These are phyloP conservation scores for Brassica cretica DNA, from an alignment of 345 rosid species.

Conservation along the genomic window DNA sequence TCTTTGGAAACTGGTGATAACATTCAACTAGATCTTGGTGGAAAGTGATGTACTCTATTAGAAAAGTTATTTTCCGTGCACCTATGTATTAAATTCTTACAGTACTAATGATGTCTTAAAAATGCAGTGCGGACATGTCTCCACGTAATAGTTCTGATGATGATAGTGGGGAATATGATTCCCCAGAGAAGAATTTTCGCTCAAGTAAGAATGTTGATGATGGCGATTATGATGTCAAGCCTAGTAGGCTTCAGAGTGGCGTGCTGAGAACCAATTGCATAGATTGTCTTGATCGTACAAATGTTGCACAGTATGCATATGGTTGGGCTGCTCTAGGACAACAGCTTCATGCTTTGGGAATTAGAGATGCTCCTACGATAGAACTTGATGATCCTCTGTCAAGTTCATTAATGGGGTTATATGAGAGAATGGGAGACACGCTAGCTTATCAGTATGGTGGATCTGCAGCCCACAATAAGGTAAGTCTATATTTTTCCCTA, in stretches of 20 bases:
- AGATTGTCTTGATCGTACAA: constrained; percentile 98
- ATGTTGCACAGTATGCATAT: constrained; percentile 97
- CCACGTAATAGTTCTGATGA: constrained; percentile 45
- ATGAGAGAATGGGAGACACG: constrained; percentile 94
- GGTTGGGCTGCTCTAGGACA: constrained; percentile 94
- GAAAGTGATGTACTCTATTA: constrained; percentile 1
- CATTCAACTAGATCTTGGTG: constrained; percentile 11
- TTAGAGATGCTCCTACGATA: constrained; percentile 60
- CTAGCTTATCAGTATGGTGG: constrained; percentile 96
- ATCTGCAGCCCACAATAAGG: constrained; percentile 95
- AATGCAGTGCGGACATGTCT: constrained; percentile 42
- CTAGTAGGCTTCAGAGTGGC: constrained; percentile 71
- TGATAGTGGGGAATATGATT: constrained; percentile 49
- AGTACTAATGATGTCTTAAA: constrained; percentile 3
- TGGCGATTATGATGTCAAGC: constrained; percentile 55
- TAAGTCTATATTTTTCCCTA: constrained; percentile 32
- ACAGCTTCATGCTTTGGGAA: constrained; percentile 84
- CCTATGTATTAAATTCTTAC: constrained; percentile 48
- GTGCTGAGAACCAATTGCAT: constrained; percentile 98
- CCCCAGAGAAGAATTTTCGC: constrained; percentile 46
- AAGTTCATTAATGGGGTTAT: constrained; percentile 76
- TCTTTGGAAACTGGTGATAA: constrained; percentile 1
- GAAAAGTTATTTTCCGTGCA: constrained; percentile 44
- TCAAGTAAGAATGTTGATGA: constrained; percentile 46
- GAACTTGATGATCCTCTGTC: constrained; percentile 86